Percentiles rank a stretch among this genome's conserved stretches.
phyloP scores from a whole-genome alignment of 179 eudicot species.

The Drosera spatulata region DNA sequence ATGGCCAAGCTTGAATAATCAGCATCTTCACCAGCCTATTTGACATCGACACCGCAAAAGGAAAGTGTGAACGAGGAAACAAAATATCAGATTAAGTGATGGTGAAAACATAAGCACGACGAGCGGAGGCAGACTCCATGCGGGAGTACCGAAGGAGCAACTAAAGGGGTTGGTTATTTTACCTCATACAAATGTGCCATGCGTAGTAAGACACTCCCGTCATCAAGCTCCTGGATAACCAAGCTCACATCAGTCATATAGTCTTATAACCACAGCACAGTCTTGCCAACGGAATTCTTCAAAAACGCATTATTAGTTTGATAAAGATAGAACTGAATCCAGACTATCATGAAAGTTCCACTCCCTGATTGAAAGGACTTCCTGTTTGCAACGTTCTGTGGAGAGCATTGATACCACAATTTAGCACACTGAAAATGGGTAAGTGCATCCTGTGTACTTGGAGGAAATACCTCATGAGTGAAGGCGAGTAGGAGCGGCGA shows the following conservation, averaged over 20 bases:
- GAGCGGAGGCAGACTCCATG: no score
- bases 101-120: no score
- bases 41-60: conserved; percentile 7
- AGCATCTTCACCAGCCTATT: conserved; percentile 71
- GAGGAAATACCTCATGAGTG: conserved; percentile 51
- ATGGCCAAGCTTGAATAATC: conserved; percentile 49
- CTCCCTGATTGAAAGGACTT: conserved; percentile 36
- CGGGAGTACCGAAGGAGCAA: no score
- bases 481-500: conserved; percentile 82
- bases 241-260: conserved; percentile 3
- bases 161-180: neutral
- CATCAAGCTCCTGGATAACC: conserved; percentile 57
- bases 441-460: neutral
- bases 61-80: neutral
- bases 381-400: conserved; percentile 55
- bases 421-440: no score
- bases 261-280: neutral
- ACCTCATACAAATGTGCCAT: conserved; percentile 93
- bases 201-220: conserved; percentile 66
- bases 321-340: neutral
- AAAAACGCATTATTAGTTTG: neutral
- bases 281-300: neutral
- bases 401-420: neutral
- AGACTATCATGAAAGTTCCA: conserved; percentile 41
- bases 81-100: no score